A percentile compares a stretch with the other conserved stretches of the same genome.
Evolutionary conservation across 257 asterid genomes (phyloP).

Genomic region (Rubia yunnanensis): DNA sequence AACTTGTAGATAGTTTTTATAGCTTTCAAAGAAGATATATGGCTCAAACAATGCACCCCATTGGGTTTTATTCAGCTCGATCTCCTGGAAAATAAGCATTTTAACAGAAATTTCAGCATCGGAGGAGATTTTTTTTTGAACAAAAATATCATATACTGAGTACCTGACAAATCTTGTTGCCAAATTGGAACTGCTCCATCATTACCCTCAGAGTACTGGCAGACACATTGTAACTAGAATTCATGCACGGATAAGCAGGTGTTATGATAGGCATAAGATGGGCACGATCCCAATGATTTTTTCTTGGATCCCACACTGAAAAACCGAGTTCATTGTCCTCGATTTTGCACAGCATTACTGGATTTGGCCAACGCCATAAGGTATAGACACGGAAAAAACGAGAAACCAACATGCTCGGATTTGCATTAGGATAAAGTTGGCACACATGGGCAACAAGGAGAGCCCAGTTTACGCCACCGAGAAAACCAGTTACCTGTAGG

Average conservation of each 20-base stretch:
- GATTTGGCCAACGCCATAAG: conserved; percentile 97
- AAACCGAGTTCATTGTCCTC: conserved; percentile 84
- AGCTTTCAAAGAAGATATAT: conserved; percentile 75
- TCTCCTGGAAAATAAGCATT: conserved; percentile 48
- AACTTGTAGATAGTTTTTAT: conserved; percentile 83
- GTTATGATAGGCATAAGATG: conserved; percentile 97
- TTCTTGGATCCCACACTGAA: conserved; percentile 91
- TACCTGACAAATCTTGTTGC: conserved; percentile 80
- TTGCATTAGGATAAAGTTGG: conserved; percentile 88
- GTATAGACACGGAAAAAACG: conserved; percentile 88
- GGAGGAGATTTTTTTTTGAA: conserved; percentile 14
- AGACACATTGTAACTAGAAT: conserved; percentile 95
- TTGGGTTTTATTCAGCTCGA: conserved; percentile 66
- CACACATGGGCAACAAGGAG: conserved; percentile 92
- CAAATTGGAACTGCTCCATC: conserved; percentile 80
- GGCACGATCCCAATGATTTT: conserved; percentile 74
- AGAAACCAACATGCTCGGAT: conserved; percentile 90
- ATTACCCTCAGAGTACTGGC: conserved; percentile 86
- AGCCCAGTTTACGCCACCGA: conserved; percentile 98
- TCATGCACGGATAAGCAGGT: conserved; percentile 99
- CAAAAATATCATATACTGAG: too few relatives aligned
- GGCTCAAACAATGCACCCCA: conserved; percentile 83
- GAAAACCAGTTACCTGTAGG: conserved; percentile 87
- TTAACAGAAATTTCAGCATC: conserved; percentile 1
- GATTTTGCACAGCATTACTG: conserved; percentile 87